phyloP scores from a whole-genome alignment of 306 rosid species.

The Herpetospermum pedunculosum region DNA sequence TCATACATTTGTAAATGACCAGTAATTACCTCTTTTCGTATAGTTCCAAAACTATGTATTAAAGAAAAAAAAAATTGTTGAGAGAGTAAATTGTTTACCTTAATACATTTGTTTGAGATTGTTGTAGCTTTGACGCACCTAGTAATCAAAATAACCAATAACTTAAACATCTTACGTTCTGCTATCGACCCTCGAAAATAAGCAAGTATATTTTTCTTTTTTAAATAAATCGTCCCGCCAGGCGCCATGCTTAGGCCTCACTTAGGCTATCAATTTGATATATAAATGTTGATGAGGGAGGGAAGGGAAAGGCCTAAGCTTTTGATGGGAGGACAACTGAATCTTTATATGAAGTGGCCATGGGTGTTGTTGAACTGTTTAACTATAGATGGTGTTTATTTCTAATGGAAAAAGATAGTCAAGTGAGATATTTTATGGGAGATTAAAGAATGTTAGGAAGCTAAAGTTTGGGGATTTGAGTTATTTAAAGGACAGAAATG shows the following conservation, averaged over 20 bases:
- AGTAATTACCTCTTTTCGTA: not conserved
- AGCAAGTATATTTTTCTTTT: not conserved
- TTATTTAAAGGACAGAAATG: slow-evolving; percentile 4
- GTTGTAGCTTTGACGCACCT: not conserved
- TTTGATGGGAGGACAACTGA: slow-evolving; percentile 15
- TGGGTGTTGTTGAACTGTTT: slow-evolving; percentile 31
- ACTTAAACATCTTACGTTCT: not conserved
- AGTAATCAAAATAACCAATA: not conserved
- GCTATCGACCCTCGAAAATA: not conserved
- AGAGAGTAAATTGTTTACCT: not conserved
- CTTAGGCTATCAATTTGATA: not conserved
- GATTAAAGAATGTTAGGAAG: slow-evolving; percentile 7
- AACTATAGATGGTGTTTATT: not conserved
- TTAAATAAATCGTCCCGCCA: not conserved
- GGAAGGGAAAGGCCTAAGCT: not conserved
- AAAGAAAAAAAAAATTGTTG: not conserved
- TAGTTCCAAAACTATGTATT: not conserved
- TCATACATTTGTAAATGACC: not conserved
- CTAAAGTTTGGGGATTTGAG: not conserved
- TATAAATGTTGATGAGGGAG: not conserved
- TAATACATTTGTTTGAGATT: not conserved
- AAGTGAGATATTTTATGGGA: not conserved
- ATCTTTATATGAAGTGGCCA: slow-evolving; percentile 31
- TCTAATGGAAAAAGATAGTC: not conserved
- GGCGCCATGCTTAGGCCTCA: not conserved